Evolutionary conservation across 106 monocot genomes (phyloP).

Genomic region (Amphibolis antarctica): DNA sequence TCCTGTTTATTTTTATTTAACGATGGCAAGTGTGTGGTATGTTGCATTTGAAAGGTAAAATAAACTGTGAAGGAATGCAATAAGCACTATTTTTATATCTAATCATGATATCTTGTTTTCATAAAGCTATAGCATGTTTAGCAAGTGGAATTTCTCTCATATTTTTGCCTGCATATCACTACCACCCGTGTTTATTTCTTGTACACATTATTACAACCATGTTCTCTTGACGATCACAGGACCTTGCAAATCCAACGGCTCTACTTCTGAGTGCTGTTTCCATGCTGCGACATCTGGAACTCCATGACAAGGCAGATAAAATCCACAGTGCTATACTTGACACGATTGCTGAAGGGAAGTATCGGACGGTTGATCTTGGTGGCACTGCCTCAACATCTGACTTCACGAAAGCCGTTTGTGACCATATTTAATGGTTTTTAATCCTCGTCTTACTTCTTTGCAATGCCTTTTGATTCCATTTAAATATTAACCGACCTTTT

Average conservation of each 20-base stretch:
- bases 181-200: neutral
- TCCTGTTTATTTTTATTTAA: too few species aligned
- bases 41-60: too few species aligned
- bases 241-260: slow-evolving; percentile 86
- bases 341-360: slow-evolving; percentile 70
- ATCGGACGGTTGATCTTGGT: slow-evolving; percentile 73
- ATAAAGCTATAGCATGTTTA: too few species aligned
- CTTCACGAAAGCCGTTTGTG: slow-evolving; percentile 46
- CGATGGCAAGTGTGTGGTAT: too few species aligned
- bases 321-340: slow-evolving; percentile 65
- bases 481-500: neutral
- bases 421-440: slow-evolving; percentile 25
- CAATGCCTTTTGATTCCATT: neutral
- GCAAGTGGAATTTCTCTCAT: too few species aligned
- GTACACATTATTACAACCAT: neutral
- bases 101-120: too few species aligned
- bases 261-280: slow-evolving; percentile 61
- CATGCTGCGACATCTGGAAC: slow-evolving; percentile 71
- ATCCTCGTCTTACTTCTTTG: neutral
- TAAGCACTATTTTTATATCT: too few species aligned
- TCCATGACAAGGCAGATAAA: slow-evolving; percentile 57
- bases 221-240: slow-evolving; percentile 25
- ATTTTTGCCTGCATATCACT: too few species aligned
- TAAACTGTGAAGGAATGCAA: too few species aligned
- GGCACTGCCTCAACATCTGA: slow-evolving; percentile 41